Evolutionary conservation across 768 basidiomycete genomes (phyloP), one percentile per base, ranked within the genome.

Genomic region (Boletus barrowsii): DNA sequence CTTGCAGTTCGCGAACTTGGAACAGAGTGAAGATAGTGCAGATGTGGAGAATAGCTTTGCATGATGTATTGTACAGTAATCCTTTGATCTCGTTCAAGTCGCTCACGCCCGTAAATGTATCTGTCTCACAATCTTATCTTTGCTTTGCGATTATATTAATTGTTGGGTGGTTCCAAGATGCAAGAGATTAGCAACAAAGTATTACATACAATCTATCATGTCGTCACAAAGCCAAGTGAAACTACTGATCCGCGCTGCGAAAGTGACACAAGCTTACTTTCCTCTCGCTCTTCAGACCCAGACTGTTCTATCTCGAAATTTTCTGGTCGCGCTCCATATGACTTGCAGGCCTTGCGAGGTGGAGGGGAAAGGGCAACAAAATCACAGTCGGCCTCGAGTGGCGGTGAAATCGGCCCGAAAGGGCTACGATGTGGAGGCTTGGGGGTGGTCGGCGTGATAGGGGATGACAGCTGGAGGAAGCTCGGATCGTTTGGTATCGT

Each of bases 31-130:
- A 47, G 93, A 96, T 65, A 91, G 89, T 51, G 94, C 94, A 24
- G 94, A 98, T 70, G 91, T 97, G 10, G 94, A 98, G 75, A 93
- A 98, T 69, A 89, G 86, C 71, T 90, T 98, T 73, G 88, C 88
- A 57, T 97, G 78, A 81, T 68, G 40, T 66, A 57, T 55, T 55
- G 41, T 49, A 59, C 42, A 33, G 11, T 56, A 41, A n/a, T n/a
- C n/a, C 20, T 42, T 47, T 35, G 39, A 35, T 56, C 41, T 47
- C 43, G 32, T 36, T 24, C 24, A 4, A 15, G 33, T 51, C 48
- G 20, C 24, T 20, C 37, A 43, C 40, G 24, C 48, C 24, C 62
- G 62, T 69, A 67, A 42, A 53, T 18, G 20, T 68, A 63, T 18
- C 30, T 36, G 24, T 42, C 8, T 30, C 49, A 24, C 15, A 5